Evolutionary conservation across 2,329 filamentous ascomycete genomes (phyloP), one percentile per base, ranked within the genome.

Genomic region (Teratosphaeriaceae sp.): DNA sequence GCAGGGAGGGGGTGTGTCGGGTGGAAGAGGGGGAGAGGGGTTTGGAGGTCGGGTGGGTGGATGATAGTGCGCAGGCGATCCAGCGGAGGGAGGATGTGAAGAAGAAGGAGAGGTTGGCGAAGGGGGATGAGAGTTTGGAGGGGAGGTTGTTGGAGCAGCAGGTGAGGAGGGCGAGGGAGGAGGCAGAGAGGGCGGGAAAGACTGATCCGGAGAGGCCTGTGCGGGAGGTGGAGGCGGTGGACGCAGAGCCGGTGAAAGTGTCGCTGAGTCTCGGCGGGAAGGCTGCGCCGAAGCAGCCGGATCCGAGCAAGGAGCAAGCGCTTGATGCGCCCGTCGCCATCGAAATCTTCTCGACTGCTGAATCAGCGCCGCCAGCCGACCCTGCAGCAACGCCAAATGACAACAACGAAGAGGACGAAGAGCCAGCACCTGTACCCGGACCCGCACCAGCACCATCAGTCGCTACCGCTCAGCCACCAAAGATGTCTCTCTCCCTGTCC

Each of bases 1-100:
- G 90, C 0, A 71, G 85, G 18, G 88, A 97, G 63, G 86, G 90
- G 0, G 80, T 96, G 35, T 94, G 87, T 56, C 74, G 86, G 22
- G 89, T 97, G 0, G 88, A 97, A 64, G 90, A 97, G 63, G 87
- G 82, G 30, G 81, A 85, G 49, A 90, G 95, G 63, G 92, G 87
- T 0, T 57, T 97, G 30, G 84, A 88, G 57, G 81, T 98, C 42
- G 75, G 84, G 1, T 98, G 89, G 86, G 82, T 96, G 45, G 90
- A 98, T 59, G 88, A 90, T 56, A 89, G 84, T 26, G 87, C 88
- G 0, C 90, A 95, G 43, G 87, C 88, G 1, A 67, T 97, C 51
- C 74, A 79, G 54, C 71, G 89, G 39, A 79, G 86, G 49, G 90
- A 96, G 52, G 87, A 87, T 20, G 73, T 96, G 38, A 72, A 82